Conservation (phyloP, 192 early-diverging fungal genomes). For the Spizellomyces sp. region DNA sequence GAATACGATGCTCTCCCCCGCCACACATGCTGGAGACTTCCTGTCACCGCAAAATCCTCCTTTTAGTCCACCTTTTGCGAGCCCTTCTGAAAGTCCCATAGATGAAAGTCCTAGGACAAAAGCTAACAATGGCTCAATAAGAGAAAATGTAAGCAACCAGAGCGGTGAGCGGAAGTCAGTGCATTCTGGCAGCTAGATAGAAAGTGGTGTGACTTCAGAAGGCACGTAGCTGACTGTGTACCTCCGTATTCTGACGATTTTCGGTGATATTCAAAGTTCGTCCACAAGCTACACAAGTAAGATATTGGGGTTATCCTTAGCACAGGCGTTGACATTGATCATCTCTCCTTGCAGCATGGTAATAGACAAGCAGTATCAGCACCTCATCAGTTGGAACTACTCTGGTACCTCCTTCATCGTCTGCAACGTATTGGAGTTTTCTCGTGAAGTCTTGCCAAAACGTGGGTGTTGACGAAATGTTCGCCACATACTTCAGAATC, state of each 20-base stretch:
- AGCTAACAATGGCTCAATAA: constrained; percentile 17
- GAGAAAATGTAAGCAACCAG: constrained; percentile 15
- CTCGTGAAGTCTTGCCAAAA: constrained; percentile 85
- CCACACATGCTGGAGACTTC: not conserved
- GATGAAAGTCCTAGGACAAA: constrained; percentile 14
- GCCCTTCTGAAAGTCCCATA: not conserved
- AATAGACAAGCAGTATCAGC: constrained; percentile 80
- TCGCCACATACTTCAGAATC: not conserved
- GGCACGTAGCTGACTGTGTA: not conserved
- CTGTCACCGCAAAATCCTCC: not conserved
- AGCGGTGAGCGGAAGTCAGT: too few species aligned
- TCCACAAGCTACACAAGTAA: constrained; percentile 62
- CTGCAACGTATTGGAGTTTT: constrained; percentile 89
- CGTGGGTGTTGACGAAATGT: constrained; percentile 33
- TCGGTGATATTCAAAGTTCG: constrained; percentile 40
- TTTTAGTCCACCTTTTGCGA: constrained; percentile 2
- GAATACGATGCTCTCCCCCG: not conserved
- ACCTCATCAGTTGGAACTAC: constrained; percentile 89
- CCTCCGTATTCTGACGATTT: too few species aligned
- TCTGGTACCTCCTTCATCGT: constrained; percentile 88
- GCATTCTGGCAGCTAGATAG: not conserved
- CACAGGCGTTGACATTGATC: not conserved
- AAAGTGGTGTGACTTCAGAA: constrained; percentile 7
- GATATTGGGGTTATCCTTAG: not conserved
- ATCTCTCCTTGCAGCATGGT: constrained; percentile 62